Evolutionary conservation across 257 asterid genomes (phyloP), one percentile per base, ranked within the genome.

Genomic region (Catharanthus roseus): DNA sequence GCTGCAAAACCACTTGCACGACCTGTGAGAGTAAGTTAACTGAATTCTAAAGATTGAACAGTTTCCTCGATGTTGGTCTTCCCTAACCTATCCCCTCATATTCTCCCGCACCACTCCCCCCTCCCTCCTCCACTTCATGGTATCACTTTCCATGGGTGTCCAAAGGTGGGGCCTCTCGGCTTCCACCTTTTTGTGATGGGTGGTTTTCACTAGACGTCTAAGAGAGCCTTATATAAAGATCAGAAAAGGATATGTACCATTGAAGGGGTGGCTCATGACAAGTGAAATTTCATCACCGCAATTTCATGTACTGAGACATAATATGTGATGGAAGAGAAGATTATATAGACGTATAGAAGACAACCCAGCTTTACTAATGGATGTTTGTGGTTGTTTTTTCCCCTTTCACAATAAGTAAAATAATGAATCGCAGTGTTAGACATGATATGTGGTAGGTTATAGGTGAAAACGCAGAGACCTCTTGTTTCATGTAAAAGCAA

Each of bases 1-100:
- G 97, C 83, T 74, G 82, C 97, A 68, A 93, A 93, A 75, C 99
- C 97, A 69, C 96, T 93, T 24, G 99, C 96, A 69, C 91, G 97
- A 49, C 99, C 99, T 33, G 96, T 93, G 72, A 91, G 97, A 88
- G 97, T 92, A 87, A 79, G 96, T 61, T 49, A 49, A 24, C 60
- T 34, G 33, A 6, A 24, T 72, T 71, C 15, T 71, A n/a, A 67
- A 29, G 54, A 36, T 28, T 70, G n/a, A 56, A 42, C 24, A 28
- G 23, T 34, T 36, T 50, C 70, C 10, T 18, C 31, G 23, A n/a
- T 62, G 67, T 60, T 36, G 1, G 11, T 11, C 6, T 45, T 45
- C 19, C 47, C 1, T 12, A 41, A 1, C 34, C 34, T 29, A 41
- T 41, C 47, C 47, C 15, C 6, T 39, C 38, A 12, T 6, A 0